Evolutionary conservation across 2,329 filamentous ascomycete species (phyloP).

Genomic region (Xylariomycetidae sp.): DNA sequence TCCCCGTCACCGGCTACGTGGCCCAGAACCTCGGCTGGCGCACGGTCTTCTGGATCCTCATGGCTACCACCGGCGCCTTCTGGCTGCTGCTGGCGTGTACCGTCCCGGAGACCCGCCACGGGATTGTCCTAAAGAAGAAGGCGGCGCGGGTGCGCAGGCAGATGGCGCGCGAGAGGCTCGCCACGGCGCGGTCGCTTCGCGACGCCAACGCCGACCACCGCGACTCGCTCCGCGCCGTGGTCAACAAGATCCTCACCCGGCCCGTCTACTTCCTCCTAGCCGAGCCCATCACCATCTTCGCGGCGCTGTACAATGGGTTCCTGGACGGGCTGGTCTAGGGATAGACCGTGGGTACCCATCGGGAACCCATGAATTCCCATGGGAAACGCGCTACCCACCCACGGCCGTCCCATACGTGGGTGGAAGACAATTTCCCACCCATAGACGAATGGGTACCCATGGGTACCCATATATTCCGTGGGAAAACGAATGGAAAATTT

Average conservation of each 20-base stretch:
- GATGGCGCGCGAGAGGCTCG: background rate
- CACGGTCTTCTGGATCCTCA: background rate
- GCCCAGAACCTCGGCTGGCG: slow-evolving; percentile 1
- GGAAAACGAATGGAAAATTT: too few species aligned
- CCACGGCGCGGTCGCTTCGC: background rate
- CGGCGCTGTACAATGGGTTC: background rate
- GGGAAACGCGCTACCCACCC: too few species aligned
- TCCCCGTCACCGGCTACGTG: slow-evolving; percentile 1
- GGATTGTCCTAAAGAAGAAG: background rate
- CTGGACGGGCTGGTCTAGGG: background rate
- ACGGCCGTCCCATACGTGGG: too few species aligned
- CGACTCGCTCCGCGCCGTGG: background rate
- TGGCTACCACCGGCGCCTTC: slow-evolving; percentile 1
- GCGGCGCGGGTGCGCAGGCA: background rate
- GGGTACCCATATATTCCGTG: too few species aligned
- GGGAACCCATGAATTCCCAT: too few species aligned
- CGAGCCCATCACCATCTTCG: slow-evolving; percentile 1
- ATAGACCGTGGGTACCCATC: too few species aligned
- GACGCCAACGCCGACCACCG: background rate
- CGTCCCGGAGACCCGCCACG: slow-evolving; percentile 1
- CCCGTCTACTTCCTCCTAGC: background rate
- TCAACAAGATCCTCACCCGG: background rate
- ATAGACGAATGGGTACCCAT: too few species aligned
- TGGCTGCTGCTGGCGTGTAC: slow-evolving; percentile 1
- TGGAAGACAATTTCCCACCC: too few species aligned